Percentiles rank a stretch among this genome's conserved stretches.
Evolutionary conservation across 1,139 yeast species (phyloP).

Genomic region (Lodderomyces margitis): DNA sequence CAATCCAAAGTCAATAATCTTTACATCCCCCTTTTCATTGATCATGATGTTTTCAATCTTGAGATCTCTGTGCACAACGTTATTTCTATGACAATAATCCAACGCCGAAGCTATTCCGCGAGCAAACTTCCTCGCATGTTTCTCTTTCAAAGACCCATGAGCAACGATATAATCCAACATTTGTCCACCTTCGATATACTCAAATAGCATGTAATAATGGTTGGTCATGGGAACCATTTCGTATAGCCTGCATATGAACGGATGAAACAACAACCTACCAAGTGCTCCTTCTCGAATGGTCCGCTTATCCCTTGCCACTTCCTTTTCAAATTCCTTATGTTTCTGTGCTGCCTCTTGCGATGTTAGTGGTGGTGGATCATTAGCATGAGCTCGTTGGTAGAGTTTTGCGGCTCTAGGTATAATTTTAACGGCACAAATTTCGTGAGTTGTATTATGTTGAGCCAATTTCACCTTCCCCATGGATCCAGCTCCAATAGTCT

Average conservation of each 20-base stretch:
- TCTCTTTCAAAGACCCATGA: constrained; percentile 92
- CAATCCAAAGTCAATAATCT: constrained; percentile 93
- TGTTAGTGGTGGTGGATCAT: constrained; percentile 61
- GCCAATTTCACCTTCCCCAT: constrained; percentile 99
- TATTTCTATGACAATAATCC: constrained; percentile 89
- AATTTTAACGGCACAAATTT: constrained; percentile 82
- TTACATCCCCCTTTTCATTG: constrained; percentile 88
- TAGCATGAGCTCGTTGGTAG: constrained; percentile 73
- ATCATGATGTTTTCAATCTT: constrained; percentile 97
- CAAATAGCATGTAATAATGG: constrained; percentile 95
- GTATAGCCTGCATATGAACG: constrained; percentile 85
- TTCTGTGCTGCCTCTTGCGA: constrained; percentile 59
- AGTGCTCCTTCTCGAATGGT: constrained; percentile 94
- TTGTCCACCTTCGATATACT: constrained; percentile 96
- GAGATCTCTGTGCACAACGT: constrained; percentile 94
- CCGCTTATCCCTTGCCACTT: constrained; percentile 86
- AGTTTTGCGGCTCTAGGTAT: constrained; percentile 78
- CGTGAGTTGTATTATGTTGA: constrained; percentile 75
- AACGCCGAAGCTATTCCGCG: constrained; percentile 95
- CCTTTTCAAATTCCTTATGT: constrained; percentile 77
- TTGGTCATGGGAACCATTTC: constrained; percentile 97
- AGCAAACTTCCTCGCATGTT: constrained; percentile 92
- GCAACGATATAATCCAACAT: constrained; percentile 96
- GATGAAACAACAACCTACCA: constrained; percentile 87
- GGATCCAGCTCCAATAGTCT: constrained; percentile 96